phyloP scores from a whole-genome alignment of 768 basidiomycete species.

The Cytidiella melzeri region DNA sequence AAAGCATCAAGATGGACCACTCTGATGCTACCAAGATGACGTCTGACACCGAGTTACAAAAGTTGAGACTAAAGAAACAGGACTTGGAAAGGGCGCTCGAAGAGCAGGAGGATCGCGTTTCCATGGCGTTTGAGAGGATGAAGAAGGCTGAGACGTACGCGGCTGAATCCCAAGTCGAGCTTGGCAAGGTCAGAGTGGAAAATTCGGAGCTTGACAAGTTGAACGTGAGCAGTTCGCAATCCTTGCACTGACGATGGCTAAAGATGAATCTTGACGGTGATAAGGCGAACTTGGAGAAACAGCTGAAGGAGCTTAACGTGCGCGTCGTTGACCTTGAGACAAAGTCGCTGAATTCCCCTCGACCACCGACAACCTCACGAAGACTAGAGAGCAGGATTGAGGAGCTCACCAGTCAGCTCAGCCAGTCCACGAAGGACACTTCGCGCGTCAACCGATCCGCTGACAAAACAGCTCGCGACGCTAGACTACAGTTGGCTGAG shows the following conservation, averaged over 20 bases:
- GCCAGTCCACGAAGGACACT: constrained; percentile 43
- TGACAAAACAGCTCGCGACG: constrained; percentile 46
- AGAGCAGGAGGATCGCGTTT: constrained; percentile 69
- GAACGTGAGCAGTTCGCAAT: constrained; percentile 46
- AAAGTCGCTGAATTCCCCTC: constrained; percentile 63
- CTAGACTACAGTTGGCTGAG: constrained; percentile 50
- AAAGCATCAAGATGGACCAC: constrained; percentile 72
- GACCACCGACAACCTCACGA: constrained; percentile 47
- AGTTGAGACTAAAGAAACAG: constrained; percentile 72
- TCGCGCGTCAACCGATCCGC: constrained; percentile 32
- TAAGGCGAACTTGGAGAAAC: constrained; percentile 82
- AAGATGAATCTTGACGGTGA: constrained; percentile 5
- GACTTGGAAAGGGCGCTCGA: constrained; percentile 74
- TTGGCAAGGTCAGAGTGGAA: constrained; percentile 71
- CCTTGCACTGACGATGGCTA: background rate
- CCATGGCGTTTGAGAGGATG: constrained; percentile 69
- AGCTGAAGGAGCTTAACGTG: constrained; percentile 78
- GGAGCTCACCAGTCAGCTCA: constrained; percentile 59
- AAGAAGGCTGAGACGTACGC: constrained; percentile 77
- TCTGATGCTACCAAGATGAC: constrained; percentile 64
- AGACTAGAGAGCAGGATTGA: constrained; percentile 68
- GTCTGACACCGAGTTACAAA: constrained; percentile 70
- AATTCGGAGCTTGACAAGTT: constrained; percentile 74
- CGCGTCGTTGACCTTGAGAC: constrained; percentile 81
- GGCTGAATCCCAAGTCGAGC: constrained; percentile 68